Conservation (phyloP, 495 filamentous ascomycete species). For the Articulospora tetracladia region DNA sequence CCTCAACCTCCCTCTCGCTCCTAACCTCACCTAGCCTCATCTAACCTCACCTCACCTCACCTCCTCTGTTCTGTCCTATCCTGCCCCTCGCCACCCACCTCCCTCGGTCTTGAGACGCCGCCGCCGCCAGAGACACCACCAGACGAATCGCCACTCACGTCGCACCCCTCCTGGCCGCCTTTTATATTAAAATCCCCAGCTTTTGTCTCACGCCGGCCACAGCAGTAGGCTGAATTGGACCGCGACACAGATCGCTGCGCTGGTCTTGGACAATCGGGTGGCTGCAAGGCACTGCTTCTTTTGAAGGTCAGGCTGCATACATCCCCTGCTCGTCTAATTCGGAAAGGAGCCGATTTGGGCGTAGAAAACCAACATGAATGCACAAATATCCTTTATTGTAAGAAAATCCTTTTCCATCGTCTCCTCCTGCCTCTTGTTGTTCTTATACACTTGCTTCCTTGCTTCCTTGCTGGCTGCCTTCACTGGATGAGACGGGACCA, state of each 20-base stretch:
- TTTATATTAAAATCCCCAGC: neutral
- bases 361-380: constrained; percentile 40
- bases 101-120: neutral
- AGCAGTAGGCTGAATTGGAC: neutral
- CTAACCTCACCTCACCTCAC: neutral
- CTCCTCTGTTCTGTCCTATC: no score
- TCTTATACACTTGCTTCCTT: no score
- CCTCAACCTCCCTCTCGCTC: neutral
- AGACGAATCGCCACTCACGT: neutral
- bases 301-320: constrained; percentile 24
- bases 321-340: constrained; percentile 11
- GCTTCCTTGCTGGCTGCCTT: neutral
- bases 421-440: neutral
- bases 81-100: constrained; percentile 3
- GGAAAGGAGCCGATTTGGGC: constrained; percentile 20
- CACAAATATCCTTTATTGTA: constrained; percentile 54
- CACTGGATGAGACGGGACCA: neutral
- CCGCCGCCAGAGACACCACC: neutral
- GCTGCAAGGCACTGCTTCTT: constrained; percentile 25
- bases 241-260: neutral
- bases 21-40: neutral
- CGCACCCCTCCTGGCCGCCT: neutral
- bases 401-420: constrained; percentile 21
- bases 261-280: constrained; percentile 11
- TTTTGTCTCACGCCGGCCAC: neutral